Conservation (phyloP, 208 protist genomes). For the Leishmania mexicana region DNA sequence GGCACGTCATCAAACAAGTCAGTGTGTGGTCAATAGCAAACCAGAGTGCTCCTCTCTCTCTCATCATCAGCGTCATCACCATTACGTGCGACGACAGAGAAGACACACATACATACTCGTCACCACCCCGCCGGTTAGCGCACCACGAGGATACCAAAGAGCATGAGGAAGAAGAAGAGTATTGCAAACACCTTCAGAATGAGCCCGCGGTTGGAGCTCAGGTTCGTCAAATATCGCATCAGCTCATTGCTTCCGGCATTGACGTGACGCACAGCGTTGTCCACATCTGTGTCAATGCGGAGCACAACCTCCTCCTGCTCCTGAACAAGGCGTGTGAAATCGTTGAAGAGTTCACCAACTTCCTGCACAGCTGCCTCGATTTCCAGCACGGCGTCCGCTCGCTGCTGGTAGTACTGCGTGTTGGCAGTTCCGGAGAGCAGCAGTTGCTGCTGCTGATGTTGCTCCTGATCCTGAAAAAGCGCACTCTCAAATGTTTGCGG, state of each 20-base stretch:
- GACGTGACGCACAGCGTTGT: constrained; percentile 84
- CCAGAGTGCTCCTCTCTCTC: neutral
- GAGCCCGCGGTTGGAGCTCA: constrained; percentile 90
- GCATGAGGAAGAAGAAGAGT: constrained; percentile 91
- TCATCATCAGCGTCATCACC: neutral
- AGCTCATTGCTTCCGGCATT: constrained; percentile 93
- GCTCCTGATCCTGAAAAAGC: constrained; percentile 89
- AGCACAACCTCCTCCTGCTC: constrained; percentile 92
- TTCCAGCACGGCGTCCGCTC: constrained; percentile 81
- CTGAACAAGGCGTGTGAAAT: constrained; percentile 91
- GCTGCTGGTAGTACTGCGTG: constrained; percentile 84
- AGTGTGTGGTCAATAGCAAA: too few species aligned
- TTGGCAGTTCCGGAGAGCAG: constrained; percentile 54
- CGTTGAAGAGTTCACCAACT: constrained; percentile 91
- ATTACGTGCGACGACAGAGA: neutral
- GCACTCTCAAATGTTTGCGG: constrained; percentile 88
- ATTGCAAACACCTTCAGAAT: constrained; percentile 94
- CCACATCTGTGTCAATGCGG: constrained; percentile 91
- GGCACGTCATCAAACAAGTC: neutral
- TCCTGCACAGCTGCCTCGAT: constrained; percentile 91
- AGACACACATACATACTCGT: neutral
- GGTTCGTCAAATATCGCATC: constrained; percentile 86
- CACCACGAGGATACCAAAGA: constrained; percentile 93
- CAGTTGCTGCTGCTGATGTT: constrained; percentile 77
- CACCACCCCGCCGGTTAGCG: constrained; percentile 23